Base-by-base conservation (phyloP, 2,329 filamentous ascomycete species). In the Claviceps purpurea region DNA sequence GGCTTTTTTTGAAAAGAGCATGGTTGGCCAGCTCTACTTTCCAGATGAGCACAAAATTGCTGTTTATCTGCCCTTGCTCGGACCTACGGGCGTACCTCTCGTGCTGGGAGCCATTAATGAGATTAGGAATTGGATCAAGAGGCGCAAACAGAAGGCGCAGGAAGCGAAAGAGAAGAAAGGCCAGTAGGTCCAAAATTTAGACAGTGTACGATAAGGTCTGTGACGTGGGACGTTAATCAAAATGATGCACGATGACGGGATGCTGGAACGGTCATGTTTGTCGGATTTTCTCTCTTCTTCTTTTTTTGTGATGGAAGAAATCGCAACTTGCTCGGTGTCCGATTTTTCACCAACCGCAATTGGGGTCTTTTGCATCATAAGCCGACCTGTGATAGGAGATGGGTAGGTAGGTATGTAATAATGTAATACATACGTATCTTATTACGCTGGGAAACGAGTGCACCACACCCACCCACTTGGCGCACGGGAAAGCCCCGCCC, bases 21-120 rank as follows among this genome's bases (percentile, higher is more conserved):
- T 98, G 93, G 93, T 98, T 13, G 93, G 90, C 0, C 93, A 97
- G 70, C 84, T 97, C 2, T 98, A 97, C 68, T 98, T 98, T 67
- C 93, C 93, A 0, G 93, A 98, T 63, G 93, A 98, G 70, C 93
- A 98, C 68, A 98, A 97, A 68, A 81, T 98, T 24, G 93, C 93
- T 0, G 93, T 98, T 1, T 98, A 98, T 65, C 70, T 98, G 60
- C 93, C 93, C 1, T 71, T 98, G 11, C 70, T 98, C 42, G 93
- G 93, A 0, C 93, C 93, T 0, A 82, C 97, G 42, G 89, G 87
- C 4, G 91, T 97, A 13, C 93, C 93, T 40, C 70, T 98, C 49
- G 66, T 96, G 6, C 87, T 96, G 78, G 85, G 86, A 4, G 71
- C 88, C 30, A 59, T 95, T 45, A 94, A 90, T 61, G 90, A 97